Evolutionary conservation across 2,329 filamentous ascomycete genomes (phyloP).

Genomic region (Xylariaceae sp.): DNA sequence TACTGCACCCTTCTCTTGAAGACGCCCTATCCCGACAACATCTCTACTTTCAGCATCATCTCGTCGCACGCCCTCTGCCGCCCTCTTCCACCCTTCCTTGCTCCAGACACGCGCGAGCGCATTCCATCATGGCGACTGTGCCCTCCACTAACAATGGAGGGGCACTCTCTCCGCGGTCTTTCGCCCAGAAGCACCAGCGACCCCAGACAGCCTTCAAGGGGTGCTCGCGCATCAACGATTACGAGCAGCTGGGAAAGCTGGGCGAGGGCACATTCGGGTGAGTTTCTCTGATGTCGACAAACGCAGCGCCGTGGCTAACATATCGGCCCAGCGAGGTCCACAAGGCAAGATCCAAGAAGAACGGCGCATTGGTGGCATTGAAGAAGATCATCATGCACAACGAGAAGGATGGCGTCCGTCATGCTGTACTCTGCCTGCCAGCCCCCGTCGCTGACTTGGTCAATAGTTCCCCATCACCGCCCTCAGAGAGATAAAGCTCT

Average conservation of each 20-base stretch:
- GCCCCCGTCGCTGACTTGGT: conserved; percentile 16
- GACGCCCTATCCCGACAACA: too few relatives aligned
- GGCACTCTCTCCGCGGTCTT: conserved; percentile 52
- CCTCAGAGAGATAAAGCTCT: conserved; percentile 92
- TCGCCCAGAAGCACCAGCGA: conserved; percentile 55
- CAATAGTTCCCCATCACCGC: conserved; percentile 91
- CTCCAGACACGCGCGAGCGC: conserved; percentile 1
- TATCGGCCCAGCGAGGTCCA: conserved; percentile 69
- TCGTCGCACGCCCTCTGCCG: neutral
- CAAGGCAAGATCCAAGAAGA: conserved; percentile 76
- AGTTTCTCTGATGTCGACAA: conserved; percentile 33
- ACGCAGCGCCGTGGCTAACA: too few relatives aligned
- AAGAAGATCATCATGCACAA: conserved; percentile 99
- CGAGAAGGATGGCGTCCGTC: conserved; percentile 85
- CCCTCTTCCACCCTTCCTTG: neutral
- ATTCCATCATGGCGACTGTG: conserved; percentile 17
- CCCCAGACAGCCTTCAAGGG: conserved; percentile 68
- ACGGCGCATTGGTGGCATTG: conserved; percentile 74
- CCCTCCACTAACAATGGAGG: conserved; percentile 20
- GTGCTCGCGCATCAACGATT: conserved; percentile 79
- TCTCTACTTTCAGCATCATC: too few relatives aligned
- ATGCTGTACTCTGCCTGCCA: neutral
- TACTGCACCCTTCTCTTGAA: too few relatives aligned
- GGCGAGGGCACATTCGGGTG: conserved; percentile 95
- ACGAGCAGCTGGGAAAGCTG: conserved; percentile 77